phyloP scores from a whole-genome alignment of 768 basidiomycete species.

The Macrocybe gigantea region DNA sequence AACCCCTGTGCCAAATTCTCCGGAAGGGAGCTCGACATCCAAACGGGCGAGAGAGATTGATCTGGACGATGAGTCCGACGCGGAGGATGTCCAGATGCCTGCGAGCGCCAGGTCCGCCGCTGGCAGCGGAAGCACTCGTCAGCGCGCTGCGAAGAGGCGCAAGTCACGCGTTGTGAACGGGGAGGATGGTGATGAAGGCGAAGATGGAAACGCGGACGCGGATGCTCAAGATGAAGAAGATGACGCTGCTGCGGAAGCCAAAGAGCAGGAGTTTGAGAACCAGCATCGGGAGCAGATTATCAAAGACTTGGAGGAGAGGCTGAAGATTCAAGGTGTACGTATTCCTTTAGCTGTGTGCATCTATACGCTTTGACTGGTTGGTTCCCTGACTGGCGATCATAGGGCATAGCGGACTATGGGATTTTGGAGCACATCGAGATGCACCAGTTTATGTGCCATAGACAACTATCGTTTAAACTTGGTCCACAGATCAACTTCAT shows the following conservation, averaged over 20 bases:
- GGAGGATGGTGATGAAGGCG: constrained; percentile 17
- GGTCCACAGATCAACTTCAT: constrained; percentile 97
- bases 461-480: constrained; percentile 75
- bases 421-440: constrained; percentile 84
- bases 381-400: neutral
- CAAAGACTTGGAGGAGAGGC: constrained; percentile 42
- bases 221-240: constrained; percentile 20
- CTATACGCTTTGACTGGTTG: constrained; percentile 1
- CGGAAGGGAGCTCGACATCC: too few species aligned
- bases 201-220: constrained; percentile 10
- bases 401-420: constrained; percentile 83
- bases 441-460: constrained; percentile 96
- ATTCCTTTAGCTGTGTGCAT: constrained; percentile 3
- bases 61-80: too few species aligned
- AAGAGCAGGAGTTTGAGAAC: constrained; percentile 64
- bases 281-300: constrained; percentile 53
- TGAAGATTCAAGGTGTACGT: constrained; percentile 43
- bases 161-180: too few species aligned
- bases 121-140: too few species aligned
- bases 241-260: constrained; percentile 40
- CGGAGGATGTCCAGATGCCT: too few species aligned
- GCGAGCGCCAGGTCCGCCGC: too few species aligned
- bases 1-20: too few species aligned
- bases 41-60: too few species aligned
- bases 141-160: too few species aligned